A percentile compares a stretch with the other conserved stretches of the same genome.
phyloP scores from a whole-genome alignment of 2,329 filamentous ascomycete genomes.

The Huntiella moniliformis region DNA sequence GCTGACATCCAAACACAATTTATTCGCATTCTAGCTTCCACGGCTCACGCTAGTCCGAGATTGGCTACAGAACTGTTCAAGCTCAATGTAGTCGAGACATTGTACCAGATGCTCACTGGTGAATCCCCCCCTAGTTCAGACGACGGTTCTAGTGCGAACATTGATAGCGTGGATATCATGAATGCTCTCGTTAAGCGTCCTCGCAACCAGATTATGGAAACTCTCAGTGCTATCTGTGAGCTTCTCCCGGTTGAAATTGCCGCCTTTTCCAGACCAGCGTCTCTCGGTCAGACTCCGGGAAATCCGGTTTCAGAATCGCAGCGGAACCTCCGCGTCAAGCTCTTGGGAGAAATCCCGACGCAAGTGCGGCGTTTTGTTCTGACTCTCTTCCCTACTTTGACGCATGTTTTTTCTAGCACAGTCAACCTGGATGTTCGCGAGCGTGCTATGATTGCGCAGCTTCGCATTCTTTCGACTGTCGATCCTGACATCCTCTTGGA shows the following conservation, averaged over 20 bases:
- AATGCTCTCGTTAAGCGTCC: slow-evolving; percentile 91
- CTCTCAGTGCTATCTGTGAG: slow-evolving; percentile 92
- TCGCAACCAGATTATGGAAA: slow-evolving; percentile 90
- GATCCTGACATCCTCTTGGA: slow-evolving; percentile 70
- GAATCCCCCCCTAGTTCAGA: slow-evolving; percentile 72
- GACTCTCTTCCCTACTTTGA: slow-evolving; percentile 84
- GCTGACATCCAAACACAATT: slow-evolving; percentile 94
- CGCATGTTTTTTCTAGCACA: slow-evolving; percentile 92
- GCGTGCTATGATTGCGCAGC: slow-evolving; percentile 84
- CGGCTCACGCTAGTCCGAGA: slow-evolving; percentile 69
- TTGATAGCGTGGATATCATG: slow-evolving; percentile 97
- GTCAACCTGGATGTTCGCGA: slow-evolving; percentile 89
- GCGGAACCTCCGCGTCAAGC: slow-evolving; percentile 55
- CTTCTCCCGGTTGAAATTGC: slow-evolving; percentile 46
- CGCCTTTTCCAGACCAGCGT: slow-evolving; percentile 12
- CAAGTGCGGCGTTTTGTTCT: slow-evolving; percentile 84
- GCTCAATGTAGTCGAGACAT: slow-evolving; percentile 89
- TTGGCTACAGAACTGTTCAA: slow-evolving; percentile 83
- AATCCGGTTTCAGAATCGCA: slow-evolving; percentile 16
- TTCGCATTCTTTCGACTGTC: slow-evolving; percentile 96
- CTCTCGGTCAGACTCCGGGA: slow-evolving; percentile 13
- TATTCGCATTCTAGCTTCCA: slow-evolving; percentile 75
- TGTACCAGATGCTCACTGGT: slow-evolving; percentile 93
- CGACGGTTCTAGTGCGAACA: slow-evolving; percentile 62
- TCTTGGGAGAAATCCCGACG: slow-evolving; percentile 64